phyloP scores from a whole-genome alignment of 1,139 yeast genomes.

The Taphrina sp. region DNA sequence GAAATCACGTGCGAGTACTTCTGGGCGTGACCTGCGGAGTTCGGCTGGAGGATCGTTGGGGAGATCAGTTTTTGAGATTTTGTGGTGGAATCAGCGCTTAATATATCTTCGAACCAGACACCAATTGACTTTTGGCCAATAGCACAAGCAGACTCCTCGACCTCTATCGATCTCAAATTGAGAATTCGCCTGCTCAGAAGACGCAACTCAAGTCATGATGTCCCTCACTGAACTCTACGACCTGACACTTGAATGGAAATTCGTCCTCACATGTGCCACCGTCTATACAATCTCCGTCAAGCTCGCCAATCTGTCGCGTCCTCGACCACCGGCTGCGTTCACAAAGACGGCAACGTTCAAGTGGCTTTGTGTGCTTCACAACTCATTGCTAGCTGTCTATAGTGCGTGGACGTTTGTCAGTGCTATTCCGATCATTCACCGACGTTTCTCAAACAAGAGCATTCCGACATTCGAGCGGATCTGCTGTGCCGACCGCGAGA shows the following conservation, averaged over 20 bases:
- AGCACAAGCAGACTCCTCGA: neutral
- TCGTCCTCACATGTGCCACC: constrained; percentile 53
- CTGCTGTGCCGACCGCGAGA: constrained; percentile 64
- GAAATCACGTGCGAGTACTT: too few relatives aligned
- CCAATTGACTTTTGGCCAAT: neutral
- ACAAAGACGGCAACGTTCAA: constrained; percentile 54
- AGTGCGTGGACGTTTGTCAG: constrained; percentile 66
- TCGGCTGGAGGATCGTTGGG: too few relatives aligned
- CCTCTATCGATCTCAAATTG: neutral
- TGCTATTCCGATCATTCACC: constrained; percentile 32
- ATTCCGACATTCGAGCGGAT: constrained; percentile 53
- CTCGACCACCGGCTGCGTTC: constrained; percentile 58
- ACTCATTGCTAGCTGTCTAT: constrained; percentile 60
- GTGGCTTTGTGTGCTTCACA: constrained; percentile 60
- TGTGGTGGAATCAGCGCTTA: too few relatives aligned
- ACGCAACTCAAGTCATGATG: neutral
- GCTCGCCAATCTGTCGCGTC: constrained; percentile 50
- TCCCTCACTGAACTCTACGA: constrained; percentile 4
- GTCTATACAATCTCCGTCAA: constrained; percentile 63
- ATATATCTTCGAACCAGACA: too few relatives aligned
- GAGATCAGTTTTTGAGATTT: too few relatives aligned
- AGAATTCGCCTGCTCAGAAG: neutral
- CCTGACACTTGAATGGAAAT: constrained; percentile 21
- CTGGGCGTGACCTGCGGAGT: too few relatives aligned
- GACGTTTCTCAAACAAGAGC: constrained; percentile 38